Evolutionary conservation across 305 asterid genomes (phyloP).

Genomic region (Plantago coronopus): DNA sequence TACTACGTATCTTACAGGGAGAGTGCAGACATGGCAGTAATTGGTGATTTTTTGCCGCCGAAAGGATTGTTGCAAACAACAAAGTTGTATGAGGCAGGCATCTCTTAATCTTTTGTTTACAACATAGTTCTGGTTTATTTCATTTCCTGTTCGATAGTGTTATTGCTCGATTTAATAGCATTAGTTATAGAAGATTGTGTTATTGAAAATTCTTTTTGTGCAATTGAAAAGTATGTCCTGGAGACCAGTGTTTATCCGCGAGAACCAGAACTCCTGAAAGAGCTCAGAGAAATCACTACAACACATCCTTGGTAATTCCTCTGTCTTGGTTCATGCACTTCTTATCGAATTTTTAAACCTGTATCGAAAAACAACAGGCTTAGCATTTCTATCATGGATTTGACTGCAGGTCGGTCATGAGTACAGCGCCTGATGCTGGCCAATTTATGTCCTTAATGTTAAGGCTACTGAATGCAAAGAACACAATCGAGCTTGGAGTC

Average conservation of each 20-base stretch:
- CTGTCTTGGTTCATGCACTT: too few species aligned
- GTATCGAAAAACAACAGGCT: too few species aligned
- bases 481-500: slow-evolving; percentile 48
- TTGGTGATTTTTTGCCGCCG: neutral
- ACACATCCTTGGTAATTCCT: slow-evolving; percentile 13
- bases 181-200: neutral
- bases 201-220: neutral
- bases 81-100: slow-evolving; percentile 29
- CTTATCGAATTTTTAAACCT: too few species aligned
- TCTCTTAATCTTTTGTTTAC: neutral
- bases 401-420: slow-evolving; percentile 26
- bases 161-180: neutral
- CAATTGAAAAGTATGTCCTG: slow-evolving; percentile 27
- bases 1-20: neutral
- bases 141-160: neutral
- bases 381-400: neutral
- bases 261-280: slow-evolving; percentile 40
- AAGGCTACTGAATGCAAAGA: slow-evolving; percentile 31
- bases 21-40: neutral
- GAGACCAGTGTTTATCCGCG: slow-evolving; percentile 39
- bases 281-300: slow-evolving; percentile 37
- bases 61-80: slow-evolving; percentile 29
- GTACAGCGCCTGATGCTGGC: slow-evolving; percentile 44
- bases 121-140: neutral
- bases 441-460: slow-evolving; percentile 36